Percentiles rank a stretch among this genome's conserved stretches.
Conservation (phyloP, 345 rosid species). For the Hypericum androsaemum region DNA sequence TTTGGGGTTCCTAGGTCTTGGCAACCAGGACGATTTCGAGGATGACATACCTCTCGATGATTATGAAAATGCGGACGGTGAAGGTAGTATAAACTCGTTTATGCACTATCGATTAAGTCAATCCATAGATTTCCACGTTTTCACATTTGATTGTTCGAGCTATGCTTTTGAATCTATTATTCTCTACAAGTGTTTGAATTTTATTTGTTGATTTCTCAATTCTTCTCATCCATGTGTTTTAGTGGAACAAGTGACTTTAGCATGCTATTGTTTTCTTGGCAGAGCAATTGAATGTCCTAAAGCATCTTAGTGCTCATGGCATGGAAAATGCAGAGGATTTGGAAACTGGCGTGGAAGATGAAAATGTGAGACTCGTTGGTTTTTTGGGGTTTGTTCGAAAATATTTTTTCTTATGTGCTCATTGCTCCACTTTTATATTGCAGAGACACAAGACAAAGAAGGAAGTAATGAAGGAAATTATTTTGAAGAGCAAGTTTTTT, state of each 20-base stretch:
- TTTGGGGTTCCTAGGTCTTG: conserved; percentile 36
- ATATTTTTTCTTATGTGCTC: no score
- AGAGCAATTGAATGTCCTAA: conserved; percentile 30
- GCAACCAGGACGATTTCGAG: conserved; percentile 65
- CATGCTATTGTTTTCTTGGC: conserved; percentile 14
- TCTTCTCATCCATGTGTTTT: no score
- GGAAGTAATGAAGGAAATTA: conserved; percentile 85
- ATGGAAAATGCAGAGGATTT: conserved; percentile 14
- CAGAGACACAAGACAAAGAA: conserved; percentile 84
- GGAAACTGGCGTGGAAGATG: conserved; percentile 33
- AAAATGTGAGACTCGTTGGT: conserved; percentile 35
- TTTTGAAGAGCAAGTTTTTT: conserved; percentile 87
- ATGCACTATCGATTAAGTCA: no score
- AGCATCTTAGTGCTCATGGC: conserved; percentile 27
- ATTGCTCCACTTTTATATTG: conserved; percentile 3
- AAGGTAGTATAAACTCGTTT: conserved; percentile 19
- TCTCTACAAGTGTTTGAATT: no score
- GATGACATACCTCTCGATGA: conserved; percentile 51
- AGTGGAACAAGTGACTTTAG: no score
- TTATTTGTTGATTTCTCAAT: no score
- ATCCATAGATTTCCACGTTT: no score
- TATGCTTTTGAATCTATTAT: no score
- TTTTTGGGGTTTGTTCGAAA: neutral
- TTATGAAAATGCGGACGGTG: conserved; percentile 24
- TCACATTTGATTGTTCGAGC: no score